Evolutionary conservation across 371 early-diverging fungal genomes (phyloP).

Genomic region (Chytridium lagenaria): DNA sequence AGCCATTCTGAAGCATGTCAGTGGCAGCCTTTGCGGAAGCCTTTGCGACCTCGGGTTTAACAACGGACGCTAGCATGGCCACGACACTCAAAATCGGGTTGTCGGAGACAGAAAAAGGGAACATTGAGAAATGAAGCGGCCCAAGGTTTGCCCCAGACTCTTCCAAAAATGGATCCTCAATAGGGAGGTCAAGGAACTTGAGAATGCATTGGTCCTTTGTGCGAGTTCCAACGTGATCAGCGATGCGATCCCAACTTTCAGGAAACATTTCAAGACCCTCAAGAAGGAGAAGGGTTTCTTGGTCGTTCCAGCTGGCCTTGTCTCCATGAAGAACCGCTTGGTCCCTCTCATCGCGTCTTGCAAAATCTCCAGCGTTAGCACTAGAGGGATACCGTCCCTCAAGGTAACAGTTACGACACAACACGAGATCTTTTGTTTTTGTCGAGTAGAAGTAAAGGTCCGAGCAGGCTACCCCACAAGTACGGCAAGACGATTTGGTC

Average conservation of each 20-base stretch:
- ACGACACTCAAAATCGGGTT: slow-evolving; percentile 97
- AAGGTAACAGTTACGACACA: slow-evolving; percentile 86
- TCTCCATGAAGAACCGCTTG: slow-evolving; percentile 10
- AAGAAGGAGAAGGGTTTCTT: slow-evolving; percentile 86
- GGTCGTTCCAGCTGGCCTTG: slow-evolving; percentile 77
- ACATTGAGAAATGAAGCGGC: slow-evolving; percentile 6
- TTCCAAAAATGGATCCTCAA: slow-evolving; percentile 87
- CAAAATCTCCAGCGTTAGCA: slow-evolving; percentile 86
- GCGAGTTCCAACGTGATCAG: slow-evolving; percentile 88
- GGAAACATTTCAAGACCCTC: slow-evolving; percentile 93
- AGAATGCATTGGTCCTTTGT: slow-evolving; percentile 91
- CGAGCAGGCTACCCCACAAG: slow-evolving; percentile 91
- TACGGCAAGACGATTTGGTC: slow-evolving; percentile 72
- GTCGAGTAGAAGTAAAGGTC: slow-evolving; percentile 80
- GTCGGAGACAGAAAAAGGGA: slow-evolving; percentile 67
- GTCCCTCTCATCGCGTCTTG: slow-evolving; percentile 53
- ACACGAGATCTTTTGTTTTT: slow-evolving; percentile 65
- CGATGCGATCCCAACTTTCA: slow-evolving; percentile 93
- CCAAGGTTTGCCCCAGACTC: neutral
- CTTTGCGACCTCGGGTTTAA: slow-evolving; percentile 88
- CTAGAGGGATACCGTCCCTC: slow-evolving; percentile 90
- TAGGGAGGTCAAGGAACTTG: slow-evolving; percentile 91
- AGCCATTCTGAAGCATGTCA: slow-evolving; percentile 40
- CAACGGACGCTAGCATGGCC: slow-evolving; percentile 92
- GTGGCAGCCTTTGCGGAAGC: slow-evolving; percentile 74